Conservation (phyloP, 148 eudicot species). For the Silene uniflora region DNA sequence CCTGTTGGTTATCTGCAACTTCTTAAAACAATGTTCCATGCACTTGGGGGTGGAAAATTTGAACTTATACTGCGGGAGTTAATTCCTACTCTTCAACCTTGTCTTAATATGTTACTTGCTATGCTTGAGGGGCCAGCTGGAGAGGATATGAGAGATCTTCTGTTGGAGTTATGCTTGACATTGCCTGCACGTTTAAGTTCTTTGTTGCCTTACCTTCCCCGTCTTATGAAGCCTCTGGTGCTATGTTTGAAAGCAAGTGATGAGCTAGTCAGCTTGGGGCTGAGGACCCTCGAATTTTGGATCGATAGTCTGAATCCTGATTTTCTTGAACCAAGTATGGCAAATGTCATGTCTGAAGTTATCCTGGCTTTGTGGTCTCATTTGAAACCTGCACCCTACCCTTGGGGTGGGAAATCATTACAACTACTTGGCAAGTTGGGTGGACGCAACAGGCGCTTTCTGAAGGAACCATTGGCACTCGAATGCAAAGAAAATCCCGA, state of each 20-base stretch:
- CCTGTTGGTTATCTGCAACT: constrained; percentile 89
- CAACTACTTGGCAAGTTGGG: constrained; percentile 97
- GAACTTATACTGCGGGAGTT: constrained; percentile 85
- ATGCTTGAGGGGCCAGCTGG: constrained; percentile 96
- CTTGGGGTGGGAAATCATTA: constrained; percentile 86
- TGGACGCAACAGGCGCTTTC: constrained; percentile 92
- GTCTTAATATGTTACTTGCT: constrained; percentile 87
- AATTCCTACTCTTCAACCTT: constrained; percentile 71
- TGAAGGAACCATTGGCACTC: constrained; percentile 92
- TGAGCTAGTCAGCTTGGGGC: constrained; percentile 81
- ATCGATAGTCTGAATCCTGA: constrained; percentile 98
- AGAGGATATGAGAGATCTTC: constrained; percentile 84
- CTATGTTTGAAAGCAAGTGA: constrained; percentile 81
- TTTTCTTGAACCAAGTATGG: constrained; percentile 98
- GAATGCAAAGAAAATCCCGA: constrained; percentile 99
- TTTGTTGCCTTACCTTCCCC: constrained; percentile 85
- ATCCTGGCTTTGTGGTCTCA: constrained; percentile 92
- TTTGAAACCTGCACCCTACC: constrained; percentile 85
- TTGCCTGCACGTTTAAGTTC: constrained; percentile 96
- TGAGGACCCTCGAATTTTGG: constrained; percentile 96
- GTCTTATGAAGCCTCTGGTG: constrained; percentile 97
- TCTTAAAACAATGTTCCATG: constrained; percentile 91
- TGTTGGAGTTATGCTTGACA: constrained; percentile 84
- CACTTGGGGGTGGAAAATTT: constrained; percentile 91
- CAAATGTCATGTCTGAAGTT: constrained; percentile 93